These are phyloP conservation scores for Gnomoniopsis smithogilvyi DNA, from an alignment of 2,329 filamentous ascomycete genomes.

Conservation along the genomic window DNA sequence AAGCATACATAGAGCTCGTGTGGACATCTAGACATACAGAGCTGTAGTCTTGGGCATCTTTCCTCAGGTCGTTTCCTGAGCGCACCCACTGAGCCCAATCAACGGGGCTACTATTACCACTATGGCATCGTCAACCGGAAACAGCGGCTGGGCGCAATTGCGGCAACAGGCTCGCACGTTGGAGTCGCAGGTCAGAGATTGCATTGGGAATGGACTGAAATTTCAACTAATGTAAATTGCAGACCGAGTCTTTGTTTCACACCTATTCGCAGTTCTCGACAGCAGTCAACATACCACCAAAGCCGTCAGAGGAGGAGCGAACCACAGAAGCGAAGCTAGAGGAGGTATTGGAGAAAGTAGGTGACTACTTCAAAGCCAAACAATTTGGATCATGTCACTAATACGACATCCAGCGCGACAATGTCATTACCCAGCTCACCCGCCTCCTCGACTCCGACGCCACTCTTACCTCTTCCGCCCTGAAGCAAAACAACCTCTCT, in stretches of 20 bases:
- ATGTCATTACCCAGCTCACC: constrained; percentile 74
- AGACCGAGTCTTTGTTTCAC: constrained; percentile 84
- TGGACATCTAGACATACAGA: neutral
- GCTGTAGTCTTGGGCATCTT: neutral
- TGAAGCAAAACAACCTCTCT: constrained; percentile 95
- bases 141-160: constrained; percentile 83
- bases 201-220: neutral
- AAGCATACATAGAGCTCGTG: neutral
- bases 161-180: constrained; percentile 86
- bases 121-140: constrained; percentile 54
- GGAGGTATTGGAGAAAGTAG: constrained; percentile 79
- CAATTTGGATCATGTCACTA: neutral
- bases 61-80: neutral
- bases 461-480: constrained; percentile 77
- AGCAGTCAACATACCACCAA: constrained; percentile 72
- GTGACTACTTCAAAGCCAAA: neutral
- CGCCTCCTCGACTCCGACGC: constrained; percentile 93
- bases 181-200: constrained; percentile 73
- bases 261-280: constrained; percentile 89
- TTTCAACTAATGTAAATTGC: constrained; percentile 9
- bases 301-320: constrained; percentile 81
- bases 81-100: neutral
- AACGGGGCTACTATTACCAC: constrained; percentile 8
- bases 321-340: constrained; percentile 77
- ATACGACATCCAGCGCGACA: constrained; percentile 64